Evolutionary conservation across 140 eudicot genomes (phyloP), one percentile per base, ranked within the genome.

Genomic region (Stevia rebaudiana): DNA sequence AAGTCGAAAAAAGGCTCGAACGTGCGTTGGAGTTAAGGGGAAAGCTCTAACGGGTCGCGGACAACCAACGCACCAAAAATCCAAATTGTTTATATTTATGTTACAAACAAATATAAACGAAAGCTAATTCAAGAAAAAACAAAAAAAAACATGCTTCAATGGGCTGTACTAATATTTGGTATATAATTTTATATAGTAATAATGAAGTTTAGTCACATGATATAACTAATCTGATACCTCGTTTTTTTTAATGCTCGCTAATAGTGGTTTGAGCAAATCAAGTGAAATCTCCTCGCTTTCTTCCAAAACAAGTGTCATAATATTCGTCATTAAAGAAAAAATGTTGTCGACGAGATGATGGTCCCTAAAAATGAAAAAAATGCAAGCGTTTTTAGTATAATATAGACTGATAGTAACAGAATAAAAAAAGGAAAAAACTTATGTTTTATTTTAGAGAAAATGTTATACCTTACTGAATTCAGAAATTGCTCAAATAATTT

Each of bases 231-330:
- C 9, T 1, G 36, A 51, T 68, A 75, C 80, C 95, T 79, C 82
- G 76, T 78, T 65, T 61, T 28, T 81, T 52, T 82, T 82, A 66
- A 94, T 43, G 78, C 78, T 69, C 50, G 78, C 76, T 36, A 88
- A 68, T 11, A 94, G 53, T 1, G 90, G 80, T 41, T 73, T 59
- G 35, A 94, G 82, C 47, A 94, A 61, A 42, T 85, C 94, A 6
- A 57, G 6, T 9, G 95, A 80, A 51, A 88, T 71, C 1, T 88
- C 95, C 81, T 94, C 97, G 66, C 94, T 94, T 80, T 94, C 99
- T 74, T 88, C 97, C 4, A 94, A 23, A 35, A 94, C 88, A 74
- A 94, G 97, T n/a, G 80, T 53, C 97, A 94, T 94, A 31, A 85
- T 83, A 13, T 87, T 82, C 66, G 50, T 80, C 99, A 94, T 94